Conservation (phyloP, 2,329 filamentous ascomycete species). For the Colletotrichum salicis region DNA sequence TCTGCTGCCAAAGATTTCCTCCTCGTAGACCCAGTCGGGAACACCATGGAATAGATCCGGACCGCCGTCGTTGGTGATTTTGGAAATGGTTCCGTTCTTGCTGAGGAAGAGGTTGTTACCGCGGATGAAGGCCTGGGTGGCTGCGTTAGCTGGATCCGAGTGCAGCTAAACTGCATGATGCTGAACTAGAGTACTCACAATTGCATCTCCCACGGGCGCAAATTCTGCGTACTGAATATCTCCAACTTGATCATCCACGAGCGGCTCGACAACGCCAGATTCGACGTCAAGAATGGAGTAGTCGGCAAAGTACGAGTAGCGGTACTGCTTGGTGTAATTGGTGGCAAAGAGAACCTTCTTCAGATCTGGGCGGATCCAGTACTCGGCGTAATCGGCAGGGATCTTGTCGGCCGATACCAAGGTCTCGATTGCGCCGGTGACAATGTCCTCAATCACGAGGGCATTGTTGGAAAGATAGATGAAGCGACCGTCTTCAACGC, state of each 20-base stretch:
- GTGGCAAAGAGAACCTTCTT: slow-evolving; percentile 69
- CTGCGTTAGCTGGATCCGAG: neutral
- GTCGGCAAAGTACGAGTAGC: slow-evolving; percentile 74
- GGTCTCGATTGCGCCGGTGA: slow-evolving; percentile 64
- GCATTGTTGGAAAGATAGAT: slow-evolving; percentile 63
- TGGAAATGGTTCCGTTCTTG: slow-evolving; percentile 62
- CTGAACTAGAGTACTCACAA: slow-evolving; percentile 43
- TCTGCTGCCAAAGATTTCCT: slow-evolving; percentile 73
- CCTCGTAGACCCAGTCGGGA: slow-evolving; percentile 88
- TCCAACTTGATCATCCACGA: slow-evolving; percentile 68
- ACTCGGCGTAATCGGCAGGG: slow-evolving; percentile 64
- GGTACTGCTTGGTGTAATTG: slow-evolving; percentile 76
- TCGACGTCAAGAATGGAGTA: slow-evolving; percentile 72
- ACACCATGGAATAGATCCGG: slow-evolving; percentile 72
- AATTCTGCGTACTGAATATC: slow-evolving; percentile 76
- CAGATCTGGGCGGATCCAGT: slow-evolving; percentile 70
- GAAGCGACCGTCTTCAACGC: slow-evolving; percentile 70
- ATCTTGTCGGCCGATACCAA: slow-evolving; percentile 69
- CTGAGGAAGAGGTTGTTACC: slow-evolving; percentile 73
- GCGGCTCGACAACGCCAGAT: slow-evolving; percentile 63
- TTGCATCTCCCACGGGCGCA: slow-evolving; percentile 65
- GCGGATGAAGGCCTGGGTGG: slow-evolving; percentile 66
- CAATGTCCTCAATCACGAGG: slow-evolving; percentile 70
- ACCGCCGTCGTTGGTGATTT: slow-evolving; percentile 69
- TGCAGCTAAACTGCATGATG: neutral